Evolutionary conservation across 345 rosid species (phyloP).

Genomic region (Hypericum perforatum): DNA sequence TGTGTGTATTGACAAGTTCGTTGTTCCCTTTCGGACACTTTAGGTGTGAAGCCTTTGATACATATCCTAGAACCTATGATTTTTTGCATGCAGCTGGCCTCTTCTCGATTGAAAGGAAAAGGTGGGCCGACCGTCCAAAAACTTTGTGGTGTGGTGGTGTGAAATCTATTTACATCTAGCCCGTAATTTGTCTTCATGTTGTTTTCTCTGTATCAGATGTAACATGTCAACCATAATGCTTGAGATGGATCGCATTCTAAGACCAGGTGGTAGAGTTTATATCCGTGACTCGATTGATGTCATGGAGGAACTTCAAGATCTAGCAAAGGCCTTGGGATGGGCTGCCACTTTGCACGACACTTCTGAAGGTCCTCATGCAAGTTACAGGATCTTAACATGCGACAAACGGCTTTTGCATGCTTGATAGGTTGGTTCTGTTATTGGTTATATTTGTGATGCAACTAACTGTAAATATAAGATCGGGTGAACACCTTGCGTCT

Average conservation of each 20-base stretch:
- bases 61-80: constrained; percentile 93
- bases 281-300: constrained; percentile 68
- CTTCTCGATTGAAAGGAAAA: constrained; percentile 76
- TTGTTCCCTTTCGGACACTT: background rate
- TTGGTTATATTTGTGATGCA: background rate
- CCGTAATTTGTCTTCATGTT: background rate
- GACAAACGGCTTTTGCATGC: constrained; percentile 49
- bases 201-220: constrained; percentile 41
- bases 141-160: background rate
- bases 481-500: background rate
- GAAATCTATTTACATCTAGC: background rate
- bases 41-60: constrained; percentile 98
- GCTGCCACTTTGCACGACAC: constrained; percentile 49
- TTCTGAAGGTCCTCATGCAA: constrained; percentile 93
- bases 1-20: no score
- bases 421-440: constrained; percentile 14
- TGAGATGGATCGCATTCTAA: constrained; percentile 92
- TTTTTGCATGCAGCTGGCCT: constrained; percentile 82
- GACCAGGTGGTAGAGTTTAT: constrained; percentile 90
- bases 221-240: constrained; percentile 83
- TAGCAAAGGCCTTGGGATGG: constrained; percentile 85
- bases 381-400: constrained; percentile 66
- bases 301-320: constrained; percentile 71
- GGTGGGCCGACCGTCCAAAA: constrained; percentile 29
- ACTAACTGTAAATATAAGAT: constrained; percentile 9